Percentiles rank a stretch among this genome's conserved stretches.
These are phyloP conservation scores for Quercus lobata DNA, from an alignment of 331 rosid species.

Conservation along the genomic window DNA sequence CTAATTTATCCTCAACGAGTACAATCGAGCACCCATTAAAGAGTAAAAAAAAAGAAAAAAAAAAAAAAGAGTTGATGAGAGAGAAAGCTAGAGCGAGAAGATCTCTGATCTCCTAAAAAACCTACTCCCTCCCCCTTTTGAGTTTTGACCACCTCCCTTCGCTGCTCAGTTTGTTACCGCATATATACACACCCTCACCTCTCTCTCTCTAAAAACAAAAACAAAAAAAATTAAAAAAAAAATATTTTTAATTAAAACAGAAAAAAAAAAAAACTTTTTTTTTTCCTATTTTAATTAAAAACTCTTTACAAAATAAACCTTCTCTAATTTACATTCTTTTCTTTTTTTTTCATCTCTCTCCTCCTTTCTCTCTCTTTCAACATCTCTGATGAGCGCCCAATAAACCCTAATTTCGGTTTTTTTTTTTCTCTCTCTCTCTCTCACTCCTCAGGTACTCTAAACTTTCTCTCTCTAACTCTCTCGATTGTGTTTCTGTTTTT, in stretches of 20 bases:
- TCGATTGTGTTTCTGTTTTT: neutral
- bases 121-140: conserved; percentile 24
- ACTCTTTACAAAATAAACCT: conserved; percentile 20
- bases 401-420: conserved; percentile 53
- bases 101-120: conserved; percentile 57
- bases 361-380: neutral
- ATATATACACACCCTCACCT: neutral
- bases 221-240: no score
- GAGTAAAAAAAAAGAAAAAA: neutral
- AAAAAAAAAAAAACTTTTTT: no score
- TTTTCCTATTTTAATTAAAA: neutral
- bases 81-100: neutral
- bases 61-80: neutral
- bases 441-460: conserved; percentile 35
- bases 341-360: neutral
- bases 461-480: neutral
- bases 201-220: neutral
- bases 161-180: conserved; percentile 42
- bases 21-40: no score
- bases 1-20: no score
- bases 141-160: neutral
- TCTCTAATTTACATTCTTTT: neutral
- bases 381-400: conserved; percentile 35
- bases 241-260: no score
- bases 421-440: neutral